Evolutionary conservation across 2,329 filamentous ascomycete species (phyloP).

Genomic region (Colletotrichum plurivorum): DNA sequence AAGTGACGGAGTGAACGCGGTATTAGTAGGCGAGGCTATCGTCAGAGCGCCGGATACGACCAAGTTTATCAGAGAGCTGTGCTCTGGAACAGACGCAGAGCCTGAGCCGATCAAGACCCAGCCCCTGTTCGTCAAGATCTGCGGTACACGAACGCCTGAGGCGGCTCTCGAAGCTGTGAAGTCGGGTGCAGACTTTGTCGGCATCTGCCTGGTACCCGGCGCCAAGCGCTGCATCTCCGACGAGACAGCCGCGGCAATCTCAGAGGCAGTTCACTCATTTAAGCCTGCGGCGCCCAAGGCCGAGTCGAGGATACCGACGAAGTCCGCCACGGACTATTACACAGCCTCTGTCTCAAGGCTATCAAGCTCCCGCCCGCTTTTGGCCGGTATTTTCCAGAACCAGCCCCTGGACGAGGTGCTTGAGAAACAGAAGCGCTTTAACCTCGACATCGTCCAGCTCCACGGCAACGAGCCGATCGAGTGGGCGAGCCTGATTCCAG

Average conservation of each 20-base stretch:
- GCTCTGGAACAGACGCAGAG: slow-evolving; percentile 68
- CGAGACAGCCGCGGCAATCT: slow-evolving; percentile 85
- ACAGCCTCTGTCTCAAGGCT: slow-evolving; percentile 64
- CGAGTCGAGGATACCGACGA: slow-evolving; percentile 48
- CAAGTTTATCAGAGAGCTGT: slow-evolving; percentile 86
- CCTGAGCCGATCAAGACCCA: slow-evolving; percentile 53
- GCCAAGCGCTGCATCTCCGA: slow-evolving; percentile 84
- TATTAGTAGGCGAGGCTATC: slow-evolving; percentile 94
- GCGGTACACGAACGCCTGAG: slow-evolving; percentile 87
- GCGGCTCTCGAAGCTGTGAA: slow-evolving; percentile 85
- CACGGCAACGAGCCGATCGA: slow-evolving; percentile 94
- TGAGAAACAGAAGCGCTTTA: slow-evolving; percentile 80
- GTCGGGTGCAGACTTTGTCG: slow-evolving; percentile 91
- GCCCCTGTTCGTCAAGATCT: slow-evolving; percentile 89
- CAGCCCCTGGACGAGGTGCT: slow-evolving; percentile 89
- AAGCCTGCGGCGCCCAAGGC: slow-evolving; percentile 55
- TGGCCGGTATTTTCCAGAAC: slow-evolving; percentile 96
- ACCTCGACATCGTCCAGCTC: slow-evolving; percentile 90
- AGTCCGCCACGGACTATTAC: slow-evolving; percentile 77
- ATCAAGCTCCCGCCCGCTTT: slow-evolving; percentile 73
- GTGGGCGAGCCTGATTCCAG: slow-evolving; percentile 90
- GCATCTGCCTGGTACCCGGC: slow-evolving; percentile 90
- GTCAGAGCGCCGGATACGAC: slow-evolving; percentile 91
- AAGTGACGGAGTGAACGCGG: slow-evolving; percentile 90
- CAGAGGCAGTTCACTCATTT: slow-evolving; percentile 81